Conservation (phyloP, 1,284 basidiomycete species). For the Cryptococcus amylolentus region DNA sequence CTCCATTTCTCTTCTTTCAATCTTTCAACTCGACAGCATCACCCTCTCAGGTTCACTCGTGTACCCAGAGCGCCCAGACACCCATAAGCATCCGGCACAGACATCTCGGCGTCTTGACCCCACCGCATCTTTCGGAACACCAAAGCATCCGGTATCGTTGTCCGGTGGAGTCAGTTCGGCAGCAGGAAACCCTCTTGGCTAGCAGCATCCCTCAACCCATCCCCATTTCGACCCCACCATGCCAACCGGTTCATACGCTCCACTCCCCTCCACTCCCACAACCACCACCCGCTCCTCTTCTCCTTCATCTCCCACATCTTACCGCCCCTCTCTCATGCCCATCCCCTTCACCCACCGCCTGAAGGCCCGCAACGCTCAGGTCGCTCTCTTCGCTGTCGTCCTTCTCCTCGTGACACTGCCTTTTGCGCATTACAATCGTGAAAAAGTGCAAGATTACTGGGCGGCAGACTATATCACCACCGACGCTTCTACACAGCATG, state of each 20-base stretch:
- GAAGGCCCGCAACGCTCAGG: slow-evolving; percentile 47
- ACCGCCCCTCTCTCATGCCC: slow-evolving; percentile 31
- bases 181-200: too few relatives aligned
- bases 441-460: slow-evolving; percentile 9
- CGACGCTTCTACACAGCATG: slow-evolving; percentile 14
- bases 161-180: too few relatives aligned
- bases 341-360: slow-evolving; percentile 1
- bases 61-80: too few relatives aligned
- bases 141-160: too few relatives aligned
- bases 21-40: too few relatives aligned
- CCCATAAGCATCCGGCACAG: too few relatives aligned
- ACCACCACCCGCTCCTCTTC: slow-evolving; percentile 35
- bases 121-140: too few relatives aligned
- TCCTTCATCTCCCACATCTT: slow-evolving; percentile 55
- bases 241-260: slow-evolving; percentile 1
- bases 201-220: background rate
- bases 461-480: slow-evolving; percentile 8
- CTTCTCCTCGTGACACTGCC: slow-evolving; percentile 48
- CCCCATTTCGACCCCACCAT: slow-evolving; percentile 1
- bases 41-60: too few relatives aligned
- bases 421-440: slow-evolving; percentile 8
- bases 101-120: too few relatives aligned
- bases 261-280: slow-evolving; percentile 3
- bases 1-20: too few relatives aligned
- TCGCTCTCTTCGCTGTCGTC: slow-evolving; percentile 37